These are phyloP conservation scores for Termitomyces bulborhizus DNA, from an alignment of 768 basidiomycete genomes.

Conservation along the genomic window DNA sequence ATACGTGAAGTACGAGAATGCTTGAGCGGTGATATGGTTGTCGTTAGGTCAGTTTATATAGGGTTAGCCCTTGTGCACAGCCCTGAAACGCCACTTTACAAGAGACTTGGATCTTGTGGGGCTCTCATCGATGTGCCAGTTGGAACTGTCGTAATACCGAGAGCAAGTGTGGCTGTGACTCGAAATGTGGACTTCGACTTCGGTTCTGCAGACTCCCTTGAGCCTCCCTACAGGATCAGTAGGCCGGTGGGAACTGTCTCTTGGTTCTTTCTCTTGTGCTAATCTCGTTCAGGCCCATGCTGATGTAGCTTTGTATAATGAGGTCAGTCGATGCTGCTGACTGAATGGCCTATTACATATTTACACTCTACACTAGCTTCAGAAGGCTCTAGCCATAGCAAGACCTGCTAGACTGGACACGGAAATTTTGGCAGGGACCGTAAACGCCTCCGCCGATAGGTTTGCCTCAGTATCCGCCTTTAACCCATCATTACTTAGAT, in stretches of 20 bases:
- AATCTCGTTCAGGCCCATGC: conserved; percentile 43
- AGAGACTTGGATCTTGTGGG: conserved; percentile 79
- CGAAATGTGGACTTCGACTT: conserved; percentile 80
- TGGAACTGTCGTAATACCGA: conserved; percentile 72
- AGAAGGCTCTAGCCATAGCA: conserved; percentile 34
- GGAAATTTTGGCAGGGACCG: conserved; percentile 35
- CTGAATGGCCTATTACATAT: not conserved
- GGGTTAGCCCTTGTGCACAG: not conserved
- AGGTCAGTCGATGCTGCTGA: conserved; percentile 31
- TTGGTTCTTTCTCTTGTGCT: not conserved
- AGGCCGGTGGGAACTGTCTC: conserved; percentile 40
- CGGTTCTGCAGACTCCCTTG: conserved; percentile 31
- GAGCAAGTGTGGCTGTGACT: conserved; percentile 57
- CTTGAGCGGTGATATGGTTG: conserved; percentile 51
- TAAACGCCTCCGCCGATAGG: conserved; percentile 85
- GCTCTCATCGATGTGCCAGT: conserved; percentile 62
- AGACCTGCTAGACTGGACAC: conserved; percentile 33
- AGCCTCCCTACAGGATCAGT: conserved; percentile 60
- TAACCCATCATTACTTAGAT: not conserved
- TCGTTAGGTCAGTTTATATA: conserved; percentile 35
- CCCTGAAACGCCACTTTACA: conserved; percentile 6
- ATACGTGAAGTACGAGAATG: conserved; percentile 76
- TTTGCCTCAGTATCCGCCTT: conserved; percentile 16
- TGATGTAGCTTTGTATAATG: conserved; percentile 45
- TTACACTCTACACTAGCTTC: conserved; percentile 30